Conservation (phyloP, 2,329 filamentous ascomycete genomes). For the Colletotrichum lentis region DNA sequence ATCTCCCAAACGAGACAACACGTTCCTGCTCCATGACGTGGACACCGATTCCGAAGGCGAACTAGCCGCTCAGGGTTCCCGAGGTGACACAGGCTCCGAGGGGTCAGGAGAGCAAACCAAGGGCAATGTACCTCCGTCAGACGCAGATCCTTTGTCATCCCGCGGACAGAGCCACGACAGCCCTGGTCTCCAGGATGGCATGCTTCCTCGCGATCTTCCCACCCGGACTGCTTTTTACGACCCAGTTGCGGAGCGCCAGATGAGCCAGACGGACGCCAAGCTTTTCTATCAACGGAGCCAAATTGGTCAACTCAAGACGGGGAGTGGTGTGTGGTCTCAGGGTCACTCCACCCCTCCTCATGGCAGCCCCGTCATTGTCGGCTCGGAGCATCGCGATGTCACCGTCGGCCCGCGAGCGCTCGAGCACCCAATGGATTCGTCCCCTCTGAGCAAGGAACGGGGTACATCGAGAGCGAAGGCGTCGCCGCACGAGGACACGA, state of each 20-base stretch:
- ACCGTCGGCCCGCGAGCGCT: slow-evolving; percentile 43
- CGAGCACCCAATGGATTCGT: slow-evolving; percentile 43
- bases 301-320: slow-evolving; percentile 60
- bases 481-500: slow-evolving; percentile 12
- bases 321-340: slow-evolving; percentile 49
- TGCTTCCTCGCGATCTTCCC: slow-evolving; percentile 68
- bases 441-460: slow-evolving; percentile 17
- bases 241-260: slow-evolving; percentile 89
- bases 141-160: slow-evolving; percentile 2
- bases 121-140: slow-evolving; percentile 7
- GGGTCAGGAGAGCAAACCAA: slow-evolving; percentile 19
- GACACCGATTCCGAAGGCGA: slow-evolving; percentile 37
- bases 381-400: slow-evolving; percentile 37
- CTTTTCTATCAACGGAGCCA: slow-evolving; percentile 94
- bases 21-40: slow-evolving; percentile 27
- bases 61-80: slow-evolving; percentile 18
- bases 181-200: slow-evolving; percentile 57
- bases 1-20: slow-evolving; percentile 33
- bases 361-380: slow-evolving; percentile 55
- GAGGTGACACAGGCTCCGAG: slow-evolving; percentile 34
- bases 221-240: slow-evolving; percentile 89
- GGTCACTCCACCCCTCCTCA: slow-evolving; percentile 52
- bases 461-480: background rate
- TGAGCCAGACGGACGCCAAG: slow-evolving; percentile 94
- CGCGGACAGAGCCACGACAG: slow-evolving; percentile 13